phyloP scores from a whole-genome alignment of 176 grass and related monocot species.

The Pontederia paniculata region DNA sequence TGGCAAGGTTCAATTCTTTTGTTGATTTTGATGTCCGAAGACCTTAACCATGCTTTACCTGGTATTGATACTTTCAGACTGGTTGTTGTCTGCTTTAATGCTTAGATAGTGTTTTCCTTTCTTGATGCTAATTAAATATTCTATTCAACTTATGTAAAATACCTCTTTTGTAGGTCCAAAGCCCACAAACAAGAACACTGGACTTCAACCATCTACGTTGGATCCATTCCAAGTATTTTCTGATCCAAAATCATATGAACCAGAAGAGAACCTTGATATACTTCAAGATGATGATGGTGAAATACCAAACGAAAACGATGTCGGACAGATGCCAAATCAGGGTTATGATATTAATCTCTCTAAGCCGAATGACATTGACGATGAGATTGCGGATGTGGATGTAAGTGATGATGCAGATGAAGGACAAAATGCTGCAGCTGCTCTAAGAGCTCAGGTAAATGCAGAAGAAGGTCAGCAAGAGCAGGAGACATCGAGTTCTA shows the following conservation, averaged over 20 bases:
- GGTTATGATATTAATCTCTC: conserved; percentile 63
- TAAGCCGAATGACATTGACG: conserved; percentile 49
- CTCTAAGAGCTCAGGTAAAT: conserved; percentile 49
- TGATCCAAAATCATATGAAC: conserved; percentile 39
- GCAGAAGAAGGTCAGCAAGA: conserved; percentile 37
- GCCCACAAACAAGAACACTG: conserved; percentile 33
- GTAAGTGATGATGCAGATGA: conserved; percentile 59
- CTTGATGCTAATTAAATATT: background rate
- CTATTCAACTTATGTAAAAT: background rate
- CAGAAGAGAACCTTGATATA: conserved; percentile 74
- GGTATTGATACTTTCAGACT: background rate
- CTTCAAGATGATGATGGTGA: conserved; percentile 57
- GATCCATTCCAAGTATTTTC: conserved; percentile 40
- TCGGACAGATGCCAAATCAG: conserved; percentile 7
- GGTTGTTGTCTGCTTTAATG: no score
- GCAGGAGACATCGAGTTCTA: conserved; percentile 47
- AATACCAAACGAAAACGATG: conserved; percentile 28
- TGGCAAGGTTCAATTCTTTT: no score
- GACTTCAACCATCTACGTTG: conserved; percentile 29
- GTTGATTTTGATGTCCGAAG: background rate
- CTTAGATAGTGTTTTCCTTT: no score
- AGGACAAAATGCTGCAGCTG: conserved; percentile 69
- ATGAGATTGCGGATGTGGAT: conserved; percentile 87
- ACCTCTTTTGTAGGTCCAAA: conserved; percentile 26
- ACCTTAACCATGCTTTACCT: background rate